These are phyloP conservation scores for Colletotrichum sp. DNA, from an alignment of 2,329 filamentous ascomycete species.

Conservation along the genomic window DNA sequence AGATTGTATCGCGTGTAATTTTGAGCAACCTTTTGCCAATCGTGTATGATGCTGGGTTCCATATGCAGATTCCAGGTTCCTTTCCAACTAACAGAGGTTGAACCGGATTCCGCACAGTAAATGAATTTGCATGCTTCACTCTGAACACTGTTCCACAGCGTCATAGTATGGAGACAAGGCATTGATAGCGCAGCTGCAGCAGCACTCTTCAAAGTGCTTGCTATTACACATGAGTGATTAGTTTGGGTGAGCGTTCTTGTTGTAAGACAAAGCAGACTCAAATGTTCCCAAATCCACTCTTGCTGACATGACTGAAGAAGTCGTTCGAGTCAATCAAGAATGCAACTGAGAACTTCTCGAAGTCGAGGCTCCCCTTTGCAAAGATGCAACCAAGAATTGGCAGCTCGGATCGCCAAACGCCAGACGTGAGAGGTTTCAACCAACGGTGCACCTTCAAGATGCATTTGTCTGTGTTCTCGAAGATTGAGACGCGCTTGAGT, in stretches of 20 bases:
- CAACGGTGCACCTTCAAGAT: not conserved
- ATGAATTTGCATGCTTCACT: slow-evolving; percentile 37
- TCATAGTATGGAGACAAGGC: slow-evolving; percentile 33
- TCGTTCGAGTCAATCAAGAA: slow-evolving; percentile 33
- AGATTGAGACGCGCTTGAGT: slow-evolving; percentile 29
- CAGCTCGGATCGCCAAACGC: not conserved
- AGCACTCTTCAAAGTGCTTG: slow-evolving; percentile 28
- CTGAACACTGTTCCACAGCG: slow-evolving; percentile 36
- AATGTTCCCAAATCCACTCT: slow-evolving; percentile 29
- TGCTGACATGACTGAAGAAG: slow-evolving; percentile 26
- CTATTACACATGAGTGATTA: slow-evolving; percentile 19
- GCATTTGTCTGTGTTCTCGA: slow-evolving; percentile 30
- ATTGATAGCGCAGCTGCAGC: slow-evolving; percentile 28
- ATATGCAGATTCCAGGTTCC: not conserved
- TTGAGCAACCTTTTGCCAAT: not conserved
- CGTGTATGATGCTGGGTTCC: not conserved
- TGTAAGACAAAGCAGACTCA: slow-evolving; percentile 37
- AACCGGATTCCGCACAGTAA: slow-evolving; percentile 21
- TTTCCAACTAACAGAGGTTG: not conserved
- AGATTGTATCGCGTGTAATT: not conserved
- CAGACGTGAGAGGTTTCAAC: not conserved
- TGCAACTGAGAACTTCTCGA: slow-evolving; percentile 32
- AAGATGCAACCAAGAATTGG: slow-evolving; percentile 22
- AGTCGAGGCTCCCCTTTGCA: slow-evolving; percentile 28
- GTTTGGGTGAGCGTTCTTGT: slow-evolving; percentile 28